Evolutionary conservation across 352 stramenopile species (phyloP).

Genomic region (Globisporangium iwayamae): DNA sequence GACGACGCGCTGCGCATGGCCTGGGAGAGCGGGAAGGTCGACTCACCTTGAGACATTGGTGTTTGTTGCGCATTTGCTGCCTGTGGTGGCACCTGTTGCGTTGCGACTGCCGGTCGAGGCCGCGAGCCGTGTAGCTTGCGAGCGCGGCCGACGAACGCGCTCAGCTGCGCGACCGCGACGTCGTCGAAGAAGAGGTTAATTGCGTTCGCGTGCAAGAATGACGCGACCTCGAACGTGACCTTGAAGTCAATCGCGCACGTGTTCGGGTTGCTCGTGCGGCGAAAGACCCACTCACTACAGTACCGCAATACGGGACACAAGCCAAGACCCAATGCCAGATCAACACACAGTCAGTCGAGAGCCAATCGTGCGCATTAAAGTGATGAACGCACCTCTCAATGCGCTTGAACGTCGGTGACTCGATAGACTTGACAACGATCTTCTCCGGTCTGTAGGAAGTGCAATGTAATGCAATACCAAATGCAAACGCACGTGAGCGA

Average conservation of each 20-base stretch:
- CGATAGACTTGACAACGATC: constrained; percentile 70
- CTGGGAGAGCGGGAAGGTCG: constrained; percentile 6
- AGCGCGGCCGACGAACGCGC: constrained; percentile 71
- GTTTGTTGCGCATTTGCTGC: not conserved
- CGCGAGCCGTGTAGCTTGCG: constrained; percentile 45
- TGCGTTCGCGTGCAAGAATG: constrained; percentile 74
- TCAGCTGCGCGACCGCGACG: constrained; percentile 73
- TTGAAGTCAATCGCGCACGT: constrained; percentile 70
- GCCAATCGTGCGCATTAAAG: constrained; percentile 3
- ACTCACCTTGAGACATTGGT: constrained; percentile 3
- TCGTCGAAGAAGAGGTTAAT: constrained; percentile 87
- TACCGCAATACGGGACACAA: not conserved
- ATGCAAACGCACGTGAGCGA: not conserved
- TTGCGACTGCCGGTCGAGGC: constrained; percentile 12
- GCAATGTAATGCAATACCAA: not conserved
- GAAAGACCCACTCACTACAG: constrained; percentile 70
- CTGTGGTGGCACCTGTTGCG: not conserved
- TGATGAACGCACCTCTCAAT: constrained; percentile 61
- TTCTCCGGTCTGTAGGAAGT: constrained; percentile 49
- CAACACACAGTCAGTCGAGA: not conserved
- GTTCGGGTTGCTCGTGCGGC: constrained; percentile 39
- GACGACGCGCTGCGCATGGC: not conserved
- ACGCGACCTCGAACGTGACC: constrained; percentile 81
- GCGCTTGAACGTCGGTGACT: constrained; percentile 83
- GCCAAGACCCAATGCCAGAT: too few relatives aligned